Percentiles rank a stretch among this genome's conserved stretches.
These are phyloP conservation scores for Pyrenula aspistea DNA, from an alignment of 495 filamentous ascomycete genomes.

Conservation along the genomic window DNA sequence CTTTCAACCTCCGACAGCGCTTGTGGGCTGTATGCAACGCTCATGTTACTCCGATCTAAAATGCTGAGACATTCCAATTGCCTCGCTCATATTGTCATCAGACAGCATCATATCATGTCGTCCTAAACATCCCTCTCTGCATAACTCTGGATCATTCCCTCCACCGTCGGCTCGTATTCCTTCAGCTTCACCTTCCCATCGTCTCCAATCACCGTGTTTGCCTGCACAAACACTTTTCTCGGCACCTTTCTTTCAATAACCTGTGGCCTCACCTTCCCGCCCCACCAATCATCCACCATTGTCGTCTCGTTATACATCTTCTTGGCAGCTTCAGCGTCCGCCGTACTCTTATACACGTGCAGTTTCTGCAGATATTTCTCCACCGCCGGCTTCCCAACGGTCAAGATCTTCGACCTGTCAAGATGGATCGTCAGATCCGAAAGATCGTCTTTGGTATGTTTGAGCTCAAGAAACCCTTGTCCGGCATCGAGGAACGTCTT, in stretches of 20 bases:
- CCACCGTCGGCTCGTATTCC: constrained; percentile 78
- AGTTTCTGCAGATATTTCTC: constrained; percentile 84
- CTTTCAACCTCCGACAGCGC: too few relatives aligned
- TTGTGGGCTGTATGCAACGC: too few relatives aligned
- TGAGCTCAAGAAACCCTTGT: constrained; percentile 68
- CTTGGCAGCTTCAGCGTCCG: constrained; percentile 63
- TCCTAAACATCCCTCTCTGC: constrained; percentile 58
- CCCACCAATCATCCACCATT: constrained; percentile 69
- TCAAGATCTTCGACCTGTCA: constrained; percentile 73
- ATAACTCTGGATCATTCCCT: constrained; percentile 86
- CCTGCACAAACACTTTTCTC: constrained; percentile 92
- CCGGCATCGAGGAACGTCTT: constrained; percentile 78
- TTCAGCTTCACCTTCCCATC: constrained; percentile 66
- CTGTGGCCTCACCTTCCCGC: constrained; percentile 57
- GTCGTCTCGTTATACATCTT: constrained; percentile 77
- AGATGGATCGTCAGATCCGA: constrained; percentile 69
- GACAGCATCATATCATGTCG: background rate
- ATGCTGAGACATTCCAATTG: background rate
- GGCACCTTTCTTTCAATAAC: constrained; percentile 82
- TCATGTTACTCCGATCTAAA: too few relatives aligned
- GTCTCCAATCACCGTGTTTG: constrained; percentile 64
- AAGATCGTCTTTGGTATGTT: constrained; percentile 61
- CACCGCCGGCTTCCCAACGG: constrained; percentile 58
- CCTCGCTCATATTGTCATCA: background rate
- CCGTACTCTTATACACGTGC: constrained; percentile 85